Conservation (phyloP, 768 basidiomycete genomes). For the Mycena capillaripes region DNA sequence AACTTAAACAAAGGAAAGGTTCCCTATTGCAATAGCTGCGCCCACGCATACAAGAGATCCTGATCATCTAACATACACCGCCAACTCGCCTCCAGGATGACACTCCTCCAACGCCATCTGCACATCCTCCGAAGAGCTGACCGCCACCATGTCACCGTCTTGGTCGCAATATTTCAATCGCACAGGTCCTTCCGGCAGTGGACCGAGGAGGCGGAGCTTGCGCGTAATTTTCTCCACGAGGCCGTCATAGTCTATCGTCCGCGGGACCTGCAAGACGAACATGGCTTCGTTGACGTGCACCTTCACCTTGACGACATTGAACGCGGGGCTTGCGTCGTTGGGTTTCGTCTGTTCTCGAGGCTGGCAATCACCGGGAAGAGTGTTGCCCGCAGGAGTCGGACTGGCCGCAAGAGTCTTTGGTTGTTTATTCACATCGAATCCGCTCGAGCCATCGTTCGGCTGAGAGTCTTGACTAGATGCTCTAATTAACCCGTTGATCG, state of each 20-base stretch:
- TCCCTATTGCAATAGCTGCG: too few species aligned
- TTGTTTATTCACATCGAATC: too few species aligned
- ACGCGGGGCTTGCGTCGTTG: too few species aligned
- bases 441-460: too few species aligned
- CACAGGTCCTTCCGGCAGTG: slow-evolving; percentile 83
- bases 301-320: slow-evolving; percentile 84
- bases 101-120: slow-evolving; percentile 94
- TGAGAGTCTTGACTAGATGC: slow-evolving; percentile 67
- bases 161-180: slow-evolving; percentile 93
- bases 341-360: too few species aligned
- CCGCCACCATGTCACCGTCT: slow-evolving; percentile 90
- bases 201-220: slow-evolving; percentile 94
- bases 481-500: slow-evolving; percentile 90
- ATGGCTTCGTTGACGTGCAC: slow-evolving; percentile 96
- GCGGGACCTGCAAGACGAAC: slow-evolving; percentile 92
- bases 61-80: slow-evolving; percentile 85
- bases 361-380: too few species aligned
- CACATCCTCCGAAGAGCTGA: slow-evolving; percentile 93
- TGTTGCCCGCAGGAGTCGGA: slow-evolving; percentile 64
- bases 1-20: too few species aligned
- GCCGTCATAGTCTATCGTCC: slow-evolving; percentile 82
- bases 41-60: too few species aligned
- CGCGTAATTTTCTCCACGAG: slow-evolving; percentile 91
- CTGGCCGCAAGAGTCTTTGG: slow-evolving; percentile 68
- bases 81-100: slow-evolving; percentile 83